Percentiles rank a stretch among this genome's conserved stretches.
Evolutionary conservation across 1,284 basidiomycete genomes (phyloP).

Genomic region (Ustilago shanxiensis): DNA sequence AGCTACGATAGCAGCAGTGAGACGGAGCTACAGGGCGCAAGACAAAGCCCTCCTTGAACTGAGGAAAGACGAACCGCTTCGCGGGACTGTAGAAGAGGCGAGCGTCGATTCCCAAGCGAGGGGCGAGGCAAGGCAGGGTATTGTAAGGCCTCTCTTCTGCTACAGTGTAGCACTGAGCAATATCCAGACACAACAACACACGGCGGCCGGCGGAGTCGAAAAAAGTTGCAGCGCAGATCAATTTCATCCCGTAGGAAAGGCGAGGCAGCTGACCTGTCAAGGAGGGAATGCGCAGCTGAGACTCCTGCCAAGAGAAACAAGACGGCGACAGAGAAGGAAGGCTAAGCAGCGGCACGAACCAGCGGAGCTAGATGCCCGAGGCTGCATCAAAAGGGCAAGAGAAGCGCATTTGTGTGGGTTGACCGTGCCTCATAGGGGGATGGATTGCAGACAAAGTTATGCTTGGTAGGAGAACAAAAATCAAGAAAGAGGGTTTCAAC

Average conservation of each 20-base stretch:
- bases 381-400: conserved; percentile 3
- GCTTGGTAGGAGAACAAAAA: neutral
- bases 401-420: neutral
- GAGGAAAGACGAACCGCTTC: neutral
- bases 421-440: neutral
- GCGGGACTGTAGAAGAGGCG: neutral
- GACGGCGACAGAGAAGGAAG: neutral
- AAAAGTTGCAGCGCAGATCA: conserved; percentile 11
- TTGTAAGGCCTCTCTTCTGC: neutral
- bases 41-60: neutral
- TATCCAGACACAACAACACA: neutral
- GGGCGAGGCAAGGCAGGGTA: conserved; percentile 3
- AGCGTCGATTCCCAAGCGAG: conserved; percentile 16
- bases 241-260: neutral
- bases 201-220: conserved; percentile 12
- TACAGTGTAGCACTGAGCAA: too few relatives aligned
- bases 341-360: neutral
- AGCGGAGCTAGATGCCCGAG: conserved; percentile 2
- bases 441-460: conserved; percentile 3
- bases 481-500: conserved; percentile 1
- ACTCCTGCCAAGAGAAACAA: neutral
- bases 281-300: conserved; percentile 2
- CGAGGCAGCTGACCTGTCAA: conserved; percentile 3
- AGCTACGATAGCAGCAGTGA: neutral
- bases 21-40: neutral